Base-by-base conservation (phyloP, 2,329 filamentous ascomycete genomes). In the Achaetomium macrosporum region DNA sequence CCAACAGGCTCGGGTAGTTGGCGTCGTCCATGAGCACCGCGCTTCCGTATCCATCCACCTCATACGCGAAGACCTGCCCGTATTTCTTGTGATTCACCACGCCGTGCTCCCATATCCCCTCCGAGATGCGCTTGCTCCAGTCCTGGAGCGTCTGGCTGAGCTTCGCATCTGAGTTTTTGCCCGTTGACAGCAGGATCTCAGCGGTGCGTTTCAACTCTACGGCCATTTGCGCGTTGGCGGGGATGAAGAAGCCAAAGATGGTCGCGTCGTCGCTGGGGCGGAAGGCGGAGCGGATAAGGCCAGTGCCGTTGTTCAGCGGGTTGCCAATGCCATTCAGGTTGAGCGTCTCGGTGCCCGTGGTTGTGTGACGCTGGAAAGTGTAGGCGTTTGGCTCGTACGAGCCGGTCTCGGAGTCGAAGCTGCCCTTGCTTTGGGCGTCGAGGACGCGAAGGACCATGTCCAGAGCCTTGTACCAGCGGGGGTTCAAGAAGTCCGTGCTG, bases 181-280 rank as follows among this genome's bases (percentile, higher is more conserved):
- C 54, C 1, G 76, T 81, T 6, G 75, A 74, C 48, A 73, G 72
- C n/a, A 97, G 78, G 17, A 95, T 76, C 6, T 76, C 74, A 0
- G 89, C 83, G 0, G 88, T 84, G 40, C 88, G 84, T 58, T 84
- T 81, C 25, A 99, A 76, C 69, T 99, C 90, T 0, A 92, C 88
- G 2, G 90, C 85, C 78, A 99, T 96, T 85, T 95, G 92, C 20
- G 93, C 93, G 66, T 99, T 99, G 36, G 89, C 85, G 0, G 93
- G 93, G 60, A 99, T 95, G 67, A 96, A 89, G 74, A 90, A 99
- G 42, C 91, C 91, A 3, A 99, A 76, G 36, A 93, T 96, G 0
- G 90, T 95, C 2, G 93, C 90, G 68, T 99, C 93, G 63, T 99
- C 93, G 58, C 89, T 95, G 5, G 93, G 93, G 1, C 93, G 82